phyloP scores from a whole-genome alignment of 202 grass and related monocot genomes.

The Carex sylvatica region DNA sequence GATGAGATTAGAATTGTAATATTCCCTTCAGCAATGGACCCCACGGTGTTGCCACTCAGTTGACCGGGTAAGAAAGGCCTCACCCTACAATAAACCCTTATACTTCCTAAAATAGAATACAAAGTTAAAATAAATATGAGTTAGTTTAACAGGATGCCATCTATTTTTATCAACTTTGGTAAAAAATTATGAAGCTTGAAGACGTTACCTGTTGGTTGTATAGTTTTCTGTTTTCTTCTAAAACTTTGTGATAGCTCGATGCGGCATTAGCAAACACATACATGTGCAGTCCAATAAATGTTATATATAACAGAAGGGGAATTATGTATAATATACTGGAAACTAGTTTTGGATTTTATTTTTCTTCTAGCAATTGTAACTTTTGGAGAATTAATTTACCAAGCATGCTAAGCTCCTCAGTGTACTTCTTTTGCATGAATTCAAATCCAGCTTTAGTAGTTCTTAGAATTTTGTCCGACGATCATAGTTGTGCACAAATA shows the following conservation, averaged over 20 bases:
- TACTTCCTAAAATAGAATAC: slow-evolving; percentile 60
- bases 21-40: slow-evolving; percentile 76
- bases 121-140: slow-evolving; percentile 24
- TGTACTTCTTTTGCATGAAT: slow-evolving; percentile 84
- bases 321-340: not conserved
- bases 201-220: slow-evolving; percentile 89
- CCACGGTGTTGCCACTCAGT: slow-evolving; percentile 61
- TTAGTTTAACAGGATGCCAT: not conserved
- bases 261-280: slow-evolving; percentile 82
- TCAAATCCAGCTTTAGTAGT: slow-evolving; percentile 76
- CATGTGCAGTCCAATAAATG: slow-evolving; percentile 69
- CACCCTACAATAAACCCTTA: slow-evolving; percentile 95
- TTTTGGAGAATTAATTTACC: slow-evolving; percentile 44
- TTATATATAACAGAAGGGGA: not conserved
- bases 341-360: not conserved
- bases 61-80: slow-evolving; percentile 92
- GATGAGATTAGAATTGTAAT: slow-evolving; percentile 72
- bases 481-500: too few relatives aligned
- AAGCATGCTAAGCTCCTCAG: slow-evolving; percentile 66
- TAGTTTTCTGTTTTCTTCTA: slow-evolving; percentile 95
- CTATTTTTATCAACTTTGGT: slow-evolving; percentile 19
- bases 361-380: not conserved
- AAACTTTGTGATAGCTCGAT: slow-evolving; percentile 90
- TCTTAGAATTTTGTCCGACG: slow-evolving; percentile 52
- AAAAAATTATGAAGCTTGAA: slow-evolving; percentile 19